A percentile compares a stretch with the other conserved stretches of the same genome.
Evolutionary conservation across 805 yeast species (phyloP).

Genomic region (Zygoascus flipseniorum): DNA sequence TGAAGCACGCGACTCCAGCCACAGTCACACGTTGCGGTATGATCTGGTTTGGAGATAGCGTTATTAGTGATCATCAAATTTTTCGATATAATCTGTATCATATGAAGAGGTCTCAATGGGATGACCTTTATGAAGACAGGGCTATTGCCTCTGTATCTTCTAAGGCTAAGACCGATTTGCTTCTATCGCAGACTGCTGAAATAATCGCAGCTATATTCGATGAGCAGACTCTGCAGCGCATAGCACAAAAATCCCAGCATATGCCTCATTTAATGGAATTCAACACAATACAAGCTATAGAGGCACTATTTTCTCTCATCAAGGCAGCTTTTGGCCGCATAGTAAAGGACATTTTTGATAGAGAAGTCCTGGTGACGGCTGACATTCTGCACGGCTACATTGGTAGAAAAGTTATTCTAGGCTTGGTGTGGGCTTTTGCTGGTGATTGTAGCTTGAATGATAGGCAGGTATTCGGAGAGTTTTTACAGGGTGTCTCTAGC

Average conservation of each 20-base stretch:
- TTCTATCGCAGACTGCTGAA: slow-evolving; percentile 16
- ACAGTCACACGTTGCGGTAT: slow-evolving; percentile 91
- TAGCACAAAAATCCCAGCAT: slow-evolving; percentile 24
- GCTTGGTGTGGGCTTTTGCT: slow-evolving; percentile 54
- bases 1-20: slow-evolving; percentile 74
- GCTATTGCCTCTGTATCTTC: background rate
- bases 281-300: slow-evolving; percentile 30
- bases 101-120: slow-evolving; percentile 8
- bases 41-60: slow-evolving; percentile 52
- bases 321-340: slow-evolving; percentile 28
- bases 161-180: background rate
- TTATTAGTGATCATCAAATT: slow-evolving; percentile 20
- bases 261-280: slow-evolving; percentile 47
- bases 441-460: slow-evolving; percentile 44
- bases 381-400: slow-evolving; percentile 24
- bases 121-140: slow-evolving; percentile 9
- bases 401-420: slow-evolving; percentile 19
- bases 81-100: slow-evolving; percentile 18
- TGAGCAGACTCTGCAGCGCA: slow-evolving; percentile 11
- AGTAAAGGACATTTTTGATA: slow-evolving; percentile 5
- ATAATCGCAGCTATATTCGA: slow-evolving; percentile 1
- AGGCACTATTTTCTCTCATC: slow-evolving; percentile 35
- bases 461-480: slow-evolving; percentile 32
- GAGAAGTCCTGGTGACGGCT: slow-evolving; percentile 16
- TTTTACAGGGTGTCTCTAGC: slow-evolving; percentile 18